Evolutionary conservation across 2,329 filamentous ascomycete genomes (phyloP), one percentile per base, ranked within the genome.

Genomic region (Arthrobotrys musiformis): DNA sequence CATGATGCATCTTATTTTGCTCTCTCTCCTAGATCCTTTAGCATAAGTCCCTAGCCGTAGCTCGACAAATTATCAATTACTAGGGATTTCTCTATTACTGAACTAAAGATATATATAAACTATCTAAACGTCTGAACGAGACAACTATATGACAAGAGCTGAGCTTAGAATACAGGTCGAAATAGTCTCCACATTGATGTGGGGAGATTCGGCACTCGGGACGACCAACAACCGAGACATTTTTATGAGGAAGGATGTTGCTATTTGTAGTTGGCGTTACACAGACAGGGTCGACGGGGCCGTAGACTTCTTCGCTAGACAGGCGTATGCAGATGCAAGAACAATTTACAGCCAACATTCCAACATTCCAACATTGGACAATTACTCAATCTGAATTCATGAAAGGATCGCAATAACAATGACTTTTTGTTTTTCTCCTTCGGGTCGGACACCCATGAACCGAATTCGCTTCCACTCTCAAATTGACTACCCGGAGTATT

Each of bases 1-100:
- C 68, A 72, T 72, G 15, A 63, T 48, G 30, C 54, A 54, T 62
- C 46, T 48, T 63, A 70, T 58, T 64, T 48, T 60, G 58, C 33
- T 70, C 67, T 48, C 50, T 69, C 44, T 48, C 17, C 46, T 11
- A n/a, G n/a, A n/a, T n/a, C n/a, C 40, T 6, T 42, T 56, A 56
- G 50, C 26, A 56, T 37, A 56, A 15, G 6, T 15, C 50, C 26
- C 50, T 56, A 58, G 30, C 17, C n/a, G 24, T 56, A 56, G 50
- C 50, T 17, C 19, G 46, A 63, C 24, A 52, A 33, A n/a, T n/a
- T n/a, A n/a, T 46, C 35, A 64, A 64, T 52, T n/a, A 70, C 13
- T 63, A 63, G 68, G 68, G 58, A 64, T 46, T 33, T 28, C 17
- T 33, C 30, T 56, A 52, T 42, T 62, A 61, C 48, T n/a, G 28